These are phyloP conservation scores for Heritiera fomes DNA, from an alignment of 345 rosid genomes.

Conservation along the genomic window DNA sequence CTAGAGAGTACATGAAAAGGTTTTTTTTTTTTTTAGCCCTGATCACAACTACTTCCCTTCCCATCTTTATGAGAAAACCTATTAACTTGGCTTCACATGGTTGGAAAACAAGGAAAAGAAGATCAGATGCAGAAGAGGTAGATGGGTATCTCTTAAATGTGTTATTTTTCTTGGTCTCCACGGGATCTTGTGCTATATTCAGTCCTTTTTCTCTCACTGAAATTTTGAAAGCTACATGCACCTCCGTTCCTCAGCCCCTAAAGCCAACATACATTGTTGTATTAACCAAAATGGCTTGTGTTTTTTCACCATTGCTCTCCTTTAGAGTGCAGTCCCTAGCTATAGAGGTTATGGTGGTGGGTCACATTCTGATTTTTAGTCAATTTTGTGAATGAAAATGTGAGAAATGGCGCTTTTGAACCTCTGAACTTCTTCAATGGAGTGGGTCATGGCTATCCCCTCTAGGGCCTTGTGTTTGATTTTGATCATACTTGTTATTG, in stretches of 20 bases:
- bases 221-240: conserved; percentile 30
- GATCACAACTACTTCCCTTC: conserved; percentile 24
- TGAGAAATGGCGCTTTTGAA: conserved; percentile 22
- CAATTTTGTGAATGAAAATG: conserved; percentile 24
- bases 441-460: conserved; percentile 30
- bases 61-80: conserved; percentile 30
- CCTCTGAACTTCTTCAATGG: conserved; percentile 24
- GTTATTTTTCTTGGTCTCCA: conserved; percentile 3
- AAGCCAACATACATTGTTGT: conserved; percentile 11
- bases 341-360: conserved; percentile 20
- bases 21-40: background rate
- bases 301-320: background rate
- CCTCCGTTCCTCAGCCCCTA: conserved; percentile 27
- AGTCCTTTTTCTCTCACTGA: conserved; percentile 19
- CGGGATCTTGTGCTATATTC: conserved; percentile 10
- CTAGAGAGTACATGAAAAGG: background rate
- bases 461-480: conserved; percentile 31
- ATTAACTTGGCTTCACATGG: conserved; percentile 16
- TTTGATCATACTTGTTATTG: conserved; percentile 21
- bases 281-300: conserved; percentile 2
- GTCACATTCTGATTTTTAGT: conserved; percentile 30
- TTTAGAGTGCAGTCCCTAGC: background rate
- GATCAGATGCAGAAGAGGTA: conserved; percentile 16
- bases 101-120: conserved; percentile 26
- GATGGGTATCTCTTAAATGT: conserved; percentile 35